Evolutionary conservation across 2,329 filamentous ascomycete genomes (phyloP).

Genomic region (Penicillium freii): DNA sequence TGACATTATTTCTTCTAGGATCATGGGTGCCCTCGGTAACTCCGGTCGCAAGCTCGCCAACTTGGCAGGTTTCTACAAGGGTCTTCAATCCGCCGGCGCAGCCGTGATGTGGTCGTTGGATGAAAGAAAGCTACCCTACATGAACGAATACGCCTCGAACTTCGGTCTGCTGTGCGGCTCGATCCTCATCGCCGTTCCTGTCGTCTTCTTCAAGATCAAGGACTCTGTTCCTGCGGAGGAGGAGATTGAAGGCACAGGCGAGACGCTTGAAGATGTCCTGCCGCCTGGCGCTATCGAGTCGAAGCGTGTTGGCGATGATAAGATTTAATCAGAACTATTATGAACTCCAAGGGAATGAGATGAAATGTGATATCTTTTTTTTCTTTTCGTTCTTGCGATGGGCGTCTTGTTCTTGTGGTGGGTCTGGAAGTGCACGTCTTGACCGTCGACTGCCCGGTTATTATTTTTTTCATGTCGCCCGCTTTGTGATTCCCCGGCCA

Average conservation of each 20-base stretch:
- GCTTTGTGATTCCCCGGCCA: background rate
- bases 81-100: slow-evolving; percentile 76
- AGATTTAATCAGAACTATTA: slow-evolving; percentile 5
- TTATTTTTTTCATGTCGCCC: background rate
- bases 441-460: background rate
- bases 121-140: slow-evolving; percentile 58
- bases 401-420: background rate
- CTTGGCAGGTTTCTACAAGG: slow-evolving; percentile 84
- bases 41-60: slow-evolving; percentile 87
- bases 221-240: slow-evolving; percentile 73
- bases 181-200: slow-evolving; percentile 69
- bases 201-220: slow-evolving; percentile 72
- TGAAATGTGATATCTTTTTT: background rate
- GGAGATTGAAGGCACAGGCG: slow-evolving; percentile 77
- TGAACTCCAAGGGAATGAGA: background rate
- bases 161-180: slow-evolving; percentile 70
- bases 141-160: slow-evolving; percentile 66
- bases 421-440: background rate
- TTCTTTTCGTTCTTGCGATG: background rate
- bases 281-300: slow-evolving; percentile 20
- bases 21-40: slow-evolving; percentile 89
- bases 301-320: slow-evolving; percentile 6
- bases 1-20: slow-evolving; percentile 50
- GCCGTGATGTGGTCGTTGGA: slow-evolving; percentile 64
- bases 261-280: slow-evolving; percentile 70